phyloP scores from a whole-genome alignment of 140 eudicot species.

The Erigeron philadelphicus region DNA sequence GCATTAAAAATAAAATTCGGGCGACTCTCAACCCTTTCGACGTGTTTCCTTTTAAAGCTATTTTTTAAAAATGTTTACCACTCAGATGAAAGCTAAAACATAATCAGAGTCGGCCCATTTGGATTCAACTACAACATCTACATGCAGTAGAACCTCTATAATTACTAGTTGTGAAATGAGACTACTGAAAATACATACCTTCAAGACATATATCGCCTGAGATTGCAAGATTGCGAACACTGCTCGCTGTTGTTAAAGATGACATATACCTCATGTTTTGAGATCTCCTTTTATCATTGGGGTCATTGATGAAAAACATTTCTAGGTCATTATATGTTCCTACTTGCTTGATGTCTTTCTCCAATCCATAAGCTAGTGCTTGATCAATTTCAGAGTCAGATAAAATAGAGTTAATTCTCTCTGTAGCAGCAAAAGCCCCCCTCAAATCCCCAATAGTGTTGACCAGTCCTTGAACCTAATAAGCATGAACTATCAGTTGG shows the following conservation, averaged over 20 bases:
- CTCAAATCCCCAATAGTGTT: conserved; percentile 94
- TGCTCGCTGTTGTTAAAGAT: conserved; percentile 57
- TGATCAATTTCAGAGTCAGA: conserved; percentile 77
- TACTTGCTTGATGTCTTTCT: conserved; percentile 57
- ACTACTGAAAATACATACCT: conserved; percentile 43
- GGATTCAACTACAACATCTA: background rate
- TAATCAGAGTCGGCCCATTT: background rate
- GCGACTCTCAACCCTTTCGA: background rate
- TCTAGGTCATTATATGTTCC: conserved; percentile 38
- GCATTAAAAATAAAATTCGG: background rate
- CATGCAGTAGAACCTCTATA: conserved; percentile 4
- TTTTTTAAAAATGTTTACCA: background rate
- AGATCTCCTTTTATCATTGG: conserved; percentile 36
- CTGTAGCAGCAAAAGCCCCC: conserved; percentile 93
- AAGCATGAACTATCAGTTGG: conserved; percentile 10
- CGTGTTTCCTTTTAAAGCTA: background rate
- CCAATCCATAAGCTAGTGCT: conserved; percentile 74
- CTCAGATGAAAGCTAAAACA: background rate
- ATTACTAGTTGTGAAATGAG: conserved; percentile 6
- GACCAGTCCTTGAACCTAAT: conserved; percentile 93
- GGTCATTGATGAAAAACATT: conserved; percentile 45
- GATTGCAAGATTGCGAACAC: conserved; percentile 62
- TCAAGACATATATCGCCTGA: conserved; percentile 85
- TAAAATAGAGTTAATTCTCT: conserved; percentile 79
- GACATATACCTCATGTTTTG: conserved; percentile 60